A percentile compares a stretch with the other conserved stretches of the same genome.
phyloP scores from a whole-genome alignment of 306 rosid species.

The Prunus padus region DNA sequence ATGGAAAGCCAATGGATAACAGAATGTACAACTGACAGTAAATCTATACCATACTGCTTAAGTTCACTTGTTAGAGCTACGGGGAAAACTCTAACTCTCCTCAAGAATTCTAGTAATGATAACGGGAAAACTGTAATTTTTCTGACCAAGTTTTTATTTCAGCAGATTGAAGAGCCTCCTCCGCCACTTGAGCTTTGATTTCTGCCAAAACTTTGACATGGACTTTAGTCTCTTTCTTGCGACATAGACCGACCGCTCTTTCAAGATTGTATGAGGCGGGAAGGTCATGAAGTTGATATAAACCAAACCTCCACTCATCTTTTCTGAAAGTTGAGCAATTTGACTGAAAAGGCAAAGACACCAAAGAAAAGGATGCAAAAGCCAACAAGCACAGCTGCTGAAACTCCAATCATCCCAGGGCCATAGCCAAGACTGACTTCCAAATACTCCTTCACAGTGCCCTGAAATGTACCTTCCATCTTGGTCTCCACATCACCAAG shows the following conservation, averaged over 20 bases:
- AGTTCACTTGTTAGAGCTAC: background rate
- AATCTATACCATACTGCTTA: background rate
- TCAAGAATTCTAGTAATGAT: background rate
- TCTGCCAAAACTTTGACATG: background rate
- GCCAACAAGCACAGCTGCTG: conserved; percentile 54
- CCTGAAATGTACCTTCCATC: conserved; percentile 62
- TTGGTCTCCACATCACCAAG: conserved; percentile 73
- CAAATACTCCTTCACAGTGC: conserved; percentile 68
- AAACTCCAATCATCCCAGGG: conserved; percentile 48
- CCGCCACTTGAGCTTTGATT: background rate
- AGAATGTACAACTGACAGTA: background rate
- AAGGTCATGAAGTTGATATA: background rate
- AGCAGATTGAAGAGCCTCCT: too few relatives aligned
- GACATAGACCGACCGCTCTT: background rate
- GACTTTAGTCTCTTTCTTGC: background rate
- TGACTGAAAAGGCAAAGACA: conserved; percentile 68
- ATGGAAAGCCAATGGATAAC: background rate
- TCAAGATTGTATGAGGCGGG: background rate
- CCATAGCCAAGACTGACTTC: conserved; percentile 54
- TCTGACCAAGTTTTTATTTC: background rate
- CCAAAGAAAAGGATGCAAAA: conserved; percentile 63
- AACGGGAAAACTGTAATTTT: background rate
- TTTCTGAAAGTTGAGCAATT: conserved; percentile 70
- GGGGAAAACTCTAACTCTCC: background rate
- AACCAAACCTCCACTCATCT: conserved; percentile 35